Conservation (phyloP, 2,329 filamentous ascomycete genomes). For the Neopestalotiopsis sp. region DNA sequence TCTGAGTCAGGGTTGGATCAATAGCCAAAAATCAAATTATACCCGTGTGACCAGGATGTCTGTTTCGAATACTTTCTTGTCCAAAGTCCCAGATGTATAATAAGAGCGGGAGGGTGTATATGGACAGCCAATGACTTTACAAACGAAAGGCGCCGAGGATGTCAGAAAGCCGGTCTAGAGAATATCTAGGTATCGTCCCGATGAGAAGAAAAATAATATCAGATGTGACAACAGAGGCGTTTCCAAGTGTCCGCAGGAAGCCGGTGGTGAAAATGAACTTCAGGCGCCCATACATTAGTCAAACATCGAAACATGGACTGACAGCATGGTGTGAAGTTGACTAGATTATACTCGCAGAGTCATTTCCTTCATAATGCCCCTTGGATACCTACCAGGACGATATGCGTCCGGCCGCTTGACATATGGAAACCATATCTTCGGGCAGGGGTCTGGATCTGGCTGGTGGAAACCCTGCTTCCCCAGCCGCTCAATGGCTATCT, state of each 20-base stretch:
- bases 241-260: not conserved
- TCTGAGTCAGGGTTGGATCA: slow-evolving; percentile 9
- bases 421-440: not conserved
- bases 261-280: not conserved
- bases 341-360: not conserved
- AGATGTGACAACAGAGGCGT: slow-evolving; percentile 9
- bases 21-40: not conserved
- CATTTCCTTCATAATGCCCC: not conserved
- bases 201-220: not conserved
- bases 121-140: not conserved
- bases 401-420: not conserved
- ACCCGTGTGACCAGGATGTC: not conserved
- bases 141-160: not conserved
- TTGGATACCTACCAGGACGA: not conserved
- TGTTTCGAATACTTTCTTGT: not conserved
- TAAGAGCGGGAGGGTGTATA: slow-evolving; percentile 9
- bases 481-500: not conserved
- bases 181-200: not conserved
- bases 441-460: not conserved
- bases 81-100: not conserved
- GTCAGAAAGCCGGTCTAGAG: not conserved
- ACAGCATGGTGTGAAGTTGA: slow-evolving; percentile 8
- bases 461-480: not conserved
- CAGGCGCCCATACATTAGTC: not conserved
- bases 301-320: not conserved